Conservation (phyloP, 345 rosid genomes). For the Gossypium stocksii region DNA sequence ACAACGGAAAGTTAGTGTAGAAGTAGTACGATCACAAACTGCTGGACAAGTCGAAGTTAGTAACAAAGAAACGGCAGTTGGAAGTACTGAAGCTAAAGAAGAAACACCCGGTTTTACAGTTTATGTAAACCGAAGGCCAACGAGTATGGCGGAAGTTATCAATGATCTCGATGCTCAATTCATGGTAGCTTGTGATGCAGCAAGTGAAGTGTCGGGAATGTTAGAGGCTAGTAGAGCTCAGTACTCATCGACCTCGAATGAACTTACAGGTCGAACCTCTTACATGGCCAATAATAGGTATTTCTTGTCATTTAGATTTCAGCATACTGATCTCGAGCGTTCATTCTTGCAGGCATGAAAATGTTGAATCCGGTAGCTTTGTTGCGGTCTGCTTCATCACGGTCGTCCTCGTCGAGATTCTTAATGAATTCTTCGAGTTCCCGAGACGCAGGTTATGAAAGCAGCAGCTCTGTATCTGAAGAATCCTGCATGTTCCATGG, state of each 20-base stretch:
- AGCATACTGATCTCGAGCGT: not conserved
- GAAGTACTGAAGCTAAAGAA: conserved; percentile 35
- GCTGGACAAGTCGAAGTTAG: conserved; percentile 47
- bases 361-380: conserved; percentile 92
- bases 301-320: not conserved
- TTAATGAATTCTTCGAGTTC: conserved; percentile 53
- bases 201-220: conserved; percentile 68
- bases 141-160: conserved; percentile 90
- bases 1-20: conserved; percentile 37
- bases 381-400: conserved; percentile 86
- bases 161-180: conserved; percentile 90
- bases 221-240: conserved; percentile 81
- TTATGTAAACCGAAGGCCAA: conserved; percentile 83
- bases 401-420: conserved; percentile 79
- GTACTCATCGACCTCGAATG: conserved; percentile 46
- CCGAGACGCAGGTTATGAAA: conserved; percentile 51
- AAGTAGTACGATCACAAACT: conserved; percentile 45
- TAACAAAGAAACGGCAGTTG: conserved; percentile 51
- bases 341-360: conserved; percentile 60
- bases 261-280: conserved; percentile 60
- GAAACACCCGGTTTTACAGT: conserved; percentile 83
- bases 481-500: conserved; percentile 55
- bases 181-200: conserved; percentile 51
- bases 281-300: not conserved
- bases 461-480: conserved; percentile 57